Evolutionary conservation across 768 basidiomycete species (phyloP).

Genomic region (Leccinum broughii): DNA sequence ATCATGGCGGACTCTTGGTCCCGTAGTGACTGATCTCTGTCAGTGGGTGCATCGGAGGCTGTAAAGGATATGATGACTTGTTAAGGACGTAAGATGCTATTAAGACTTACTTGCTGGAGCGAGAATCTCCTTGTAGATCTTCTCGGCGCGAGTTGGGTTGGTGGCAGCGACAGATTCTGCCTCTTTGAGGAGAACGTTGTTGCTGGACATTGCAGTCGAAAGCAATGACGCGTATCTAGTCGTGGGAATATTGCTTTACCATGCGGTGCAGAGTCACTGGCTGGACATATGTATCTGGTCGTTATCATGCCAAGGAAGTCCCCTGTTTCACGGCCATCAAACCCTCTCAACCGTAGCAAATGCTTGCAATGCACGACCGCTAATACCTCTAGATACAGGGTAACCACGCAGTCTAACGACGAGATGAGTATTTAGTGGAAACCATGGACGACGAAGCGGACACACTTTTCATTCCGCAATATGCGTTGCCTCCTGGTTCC

Average conservation of each 20-base stretch:
- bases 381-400: not conserved
- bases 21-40: slow-evolving; percentile 59
- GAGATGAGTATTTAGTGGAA: not conserved
- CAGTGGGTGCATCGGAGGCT: slow-evolving; percentile 39
- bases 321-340: too few relatives aligned
- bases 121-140: slow-evolving; percentile 73
- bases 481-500: not conserved
- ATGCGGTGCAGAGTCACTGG: too few relatives aligned
- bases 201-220: slow-evolving; percentile 24
- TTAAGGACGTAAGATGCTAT: not conserved
- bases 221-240: slow-evolving; percentile 26
- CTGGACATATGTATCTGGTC: not conserved
- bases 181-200: slow-evolving; percentile 36
- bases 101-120: slow-evolving; percentile 34
- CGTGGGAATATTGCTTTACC: slow-evolving; percentile 24
- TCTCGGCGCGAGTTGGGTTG: slow-evolving; percentile 64
- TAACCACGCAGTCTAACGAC: not conserved
- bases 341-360: too few relatives aligned
- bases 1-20: slow-evolving; percentile 86
- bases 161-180: slow-evolving; percentile 49
- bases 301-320: too few relatives aligned
- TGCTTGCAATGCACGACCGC: too few relatives aligned
- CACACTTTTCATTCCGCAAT: not conserved
- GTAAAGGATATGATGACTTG: not conserved
- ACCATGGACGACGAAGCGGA: not conserved